Conservation (phyloP, 305 asterid species). For the Rubia balearica region DNA sequence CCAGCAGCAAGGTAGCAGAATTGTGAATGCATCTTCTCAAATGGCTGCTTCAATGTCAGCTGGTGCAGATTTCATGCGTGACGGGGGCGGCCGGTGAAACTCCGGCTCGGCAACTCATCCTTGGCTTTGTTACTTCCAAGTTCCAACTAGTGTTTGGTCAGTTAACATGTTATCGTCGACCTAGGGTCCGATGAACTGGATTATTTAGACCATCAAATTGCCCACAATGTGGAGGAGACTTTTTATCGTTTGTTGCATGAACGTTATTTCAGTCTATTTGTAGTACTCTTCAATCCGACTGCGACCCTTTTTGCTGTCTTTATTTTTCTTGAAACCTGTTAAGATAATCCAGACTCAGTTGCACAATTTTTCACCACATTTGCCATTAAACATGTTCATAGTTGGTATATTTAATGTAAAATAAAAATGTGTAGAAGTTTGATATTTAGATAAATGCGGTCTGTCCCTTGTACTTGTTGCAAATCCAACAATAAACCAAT, state of each 20-base stretch:
- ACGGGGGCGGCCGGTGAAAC: slow-evolving; percentile 59
- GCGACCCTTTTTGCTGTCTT: background rate
- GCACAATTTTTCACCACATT: background rate
- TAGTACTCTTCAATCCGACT: background rate
- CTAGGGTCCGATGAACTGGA: background rate
- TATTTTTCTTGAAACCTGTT: background rate
- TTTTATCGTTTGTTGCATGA: background rate
- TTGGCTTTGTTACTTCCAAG: slow-evolving; percentile 50
- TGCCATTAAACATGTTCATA: too few species aligned
- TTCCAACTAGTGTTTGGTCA: slow-evolving; percentile 4
- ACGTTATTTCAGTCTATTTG: background rate
- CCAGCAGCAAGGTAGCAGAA: slow-evolving; percentile 36
- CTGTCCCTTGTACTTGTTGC: too few species aligned
- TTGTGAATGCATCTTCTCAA: slow-evolving; percentile 26
- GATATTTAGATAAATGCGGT: too few species aligned
- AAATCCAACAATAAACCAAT: too few species aligned
- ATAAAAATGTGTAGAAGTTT: too few species aligned
- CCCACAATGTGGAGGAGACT: slow-evolving; percentile 1
- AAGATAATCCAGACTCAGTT: background rate
- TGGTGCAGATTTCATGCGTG: slow-evolving; percentile 33
- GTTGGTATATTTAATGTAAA: too few species aligned
- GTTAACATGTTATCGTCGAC: slow-evolving; percentile 7
- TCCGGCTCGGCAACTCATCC: slow-evolving; percentile 76
- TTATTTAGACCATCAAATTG: slow-evolving; percentile 8
- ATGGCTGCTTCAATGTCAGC: slow-evolving; percentile 36